phyloP scores from a whole-genome alignment of 768 basidiomycete species.

The Collybia sordida region DNA sequence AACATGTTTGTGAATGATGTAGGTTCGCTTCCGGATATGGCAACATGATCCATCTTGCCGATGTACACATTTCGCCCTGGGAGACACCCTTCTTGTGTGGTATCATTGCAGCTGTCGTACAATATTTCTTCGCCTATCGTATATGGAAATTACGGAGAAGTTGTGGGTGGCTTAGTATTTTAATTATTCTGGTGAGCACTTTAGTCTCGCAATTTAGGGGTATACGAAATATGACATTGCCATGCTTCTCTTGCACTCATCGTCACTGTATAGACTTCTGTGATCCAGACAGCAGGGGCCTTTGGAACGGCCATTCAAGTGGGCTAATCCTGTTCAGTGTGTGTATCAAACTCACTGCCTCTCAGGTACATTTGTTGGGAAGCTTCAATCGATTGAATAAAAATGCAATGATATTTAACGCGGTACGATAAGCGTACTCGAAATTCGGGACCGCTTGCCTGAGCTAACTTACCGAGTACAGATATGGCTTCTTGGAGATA shows the following conservation, averaged over 20 bases:
- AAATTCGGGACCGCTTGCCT: too few relatives aligned
- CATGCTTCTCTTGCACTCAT: not conserved
- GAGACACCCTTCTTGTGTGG: conserved; percentile 16
- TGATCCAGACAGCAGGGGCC: not conserved
- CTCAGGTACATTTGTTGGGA: too few relatives aligned
- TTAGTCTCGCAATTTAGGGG: too few relatives aligned
- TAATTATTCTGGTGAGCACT: not conserved
- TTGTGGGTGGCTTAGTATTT: conserved; percentile 9
- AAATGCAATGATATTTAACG: too few relatives aligned
- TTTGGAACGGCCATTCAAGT: not conserved
- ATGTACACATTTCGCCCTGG: conserved; percentile 18
- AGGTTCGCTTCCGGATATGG: conserved; percentile 18
- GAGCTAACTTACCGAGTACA: too few relatives aligned
- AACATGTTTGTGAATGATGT: too few relatives aligned
- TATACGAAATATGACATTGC: too few relatives aligned
- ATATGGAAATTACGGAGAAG: conserved; percentile 12
- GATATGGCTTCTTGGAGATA: too few relatives aligned
- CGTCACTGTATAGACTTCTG: not conserved
- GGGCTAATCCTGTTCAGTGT: not conserved
- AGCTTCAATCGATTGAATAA: too few relatives aligned
- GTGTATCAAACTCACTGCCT: too few relatives aligned
- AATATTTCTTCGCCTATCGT: conserved; percentile 19
- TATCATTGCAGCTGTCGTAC: conserved; percentile 17
- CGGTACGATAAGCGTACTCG: too few relatives aligned
- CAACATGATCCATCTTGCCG: conserved; percentile 9